Percentiles rank a stretch among this genome's conserved stretches.
These are phyloP conservation scores for Aspergillus versicolor DNA, from an alignment of 2,329 filamentous ascomycete genomes.

Conservation along the genomic window DNA sequence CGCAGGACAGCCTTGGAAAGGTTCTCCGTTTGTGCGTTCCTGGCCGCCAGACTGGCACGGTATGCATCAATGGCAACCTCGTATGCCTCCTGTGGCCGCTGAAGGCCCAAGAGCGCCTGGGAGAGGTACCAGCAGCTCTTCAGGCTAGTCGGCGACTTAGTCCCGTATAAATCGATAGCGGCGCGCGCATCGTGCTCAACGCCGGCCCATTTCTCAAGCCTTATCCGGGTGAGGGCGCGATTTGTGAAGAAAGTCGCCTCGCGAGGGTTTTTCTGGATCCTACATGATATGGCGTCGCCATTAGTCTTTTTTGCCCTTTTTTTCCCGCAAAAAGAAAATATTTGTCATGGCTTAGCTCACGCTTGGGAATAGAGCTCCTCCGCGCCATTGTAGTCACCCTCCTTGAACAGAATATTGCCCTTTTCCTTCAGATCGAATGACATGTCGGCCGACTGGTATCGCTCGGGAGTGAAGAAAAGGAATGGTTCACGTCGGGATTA, in stretches of 20 bases:
- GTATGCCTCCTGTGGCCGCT: slow-evolving; percentile 71
- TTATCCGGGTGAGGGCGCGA: slow-evolving; percentile 77
- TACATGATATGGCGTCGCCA: slow-evolving; percentile 31
- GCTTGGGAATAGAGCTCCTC: slow-evolving; percentile 50
- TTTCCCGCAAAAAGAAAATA: not conserved
- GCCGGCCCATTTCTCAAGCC: slow-evolving; percentile 69
- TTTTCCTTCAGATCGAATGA: slow-evolving; percentile 43
- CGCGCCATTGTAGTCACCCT: slow-evolving; percentile 45
- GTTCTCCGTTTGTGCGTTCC: slow-evolving; percentile 66
- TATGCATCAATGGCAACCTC: slow-evolving; percentile 71
- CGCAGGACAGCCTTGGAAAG: slow-evolving; percentile 72
- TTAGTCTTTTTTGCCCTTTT: not conserved
- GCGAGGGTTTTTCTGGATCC: slow-evolving; percentile 72
- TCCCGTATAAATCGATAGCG: slow-evolving; percentile 65
- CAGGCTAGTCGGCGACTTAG: slow-evolving; percentile 58
- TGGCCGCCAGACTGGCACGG: slow-evolving; percentile 60
- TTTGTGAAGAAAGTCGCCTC: slow-evolving; percentile 86
- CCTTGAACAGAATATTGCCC: slow-evolving; percentile 48
- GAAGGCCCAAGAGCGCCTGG: slow-evolving; percentile 75
- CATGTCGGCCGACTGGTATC: slow-evolving; percentile 21
- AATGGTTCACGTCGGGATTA: not conserved
- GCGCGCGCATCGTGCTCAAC: slow-evolving; percentile 75
- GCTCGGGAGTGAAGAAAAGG: not conserved
- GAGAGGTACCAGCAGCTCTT: slow-evolving; percentile 84
- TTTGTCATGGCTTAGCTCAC: slow-evolving; percentile 24